phyloP scores from a whole-genome alignment of 2,329 filamentous ascomycete species.

The Penicillium sp. region DNA sequence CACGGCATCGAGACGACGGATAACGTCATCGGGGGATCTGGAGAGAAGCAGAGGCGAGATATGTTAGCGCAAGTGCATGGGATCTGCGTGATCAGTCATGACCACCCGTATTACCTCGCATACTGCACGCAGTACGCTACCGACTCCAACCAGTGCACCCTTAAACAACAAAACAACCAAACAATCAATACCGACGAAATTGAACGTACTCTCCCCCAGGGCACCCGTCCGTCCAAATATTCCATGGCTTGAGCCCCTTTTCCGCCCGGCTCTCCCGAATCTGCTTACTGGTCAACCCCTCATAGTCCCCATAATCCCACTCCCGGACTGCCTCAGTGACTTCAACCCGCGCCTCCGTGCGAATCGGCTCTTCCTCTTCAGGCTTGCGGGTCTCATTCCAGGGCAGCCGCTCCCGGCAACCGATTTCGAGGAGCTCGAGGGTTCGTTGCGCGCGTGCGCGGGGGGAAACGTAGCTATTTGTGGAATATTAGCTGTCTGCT shows the following conservation, averaged over 20 bases:
- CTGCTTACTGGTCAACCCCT: constrained; percentile 70
- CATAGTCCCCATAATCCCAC: constrained; percentile 87
- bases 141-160: too few species aligned
- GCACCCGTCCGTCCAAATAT: constrained; percentile 89
- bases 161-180: neutral
- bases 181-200: neutral
- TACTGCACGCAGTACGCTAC: too few species aligned
- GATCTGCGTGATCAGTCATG: neutral
- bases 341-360: constrained; percentile 61
- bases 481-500: neutral
- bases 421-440: constrained; percentile 81
- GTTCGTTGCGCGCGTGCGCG: constrained; percentile 80
- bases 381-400: constrained; percentile 53
- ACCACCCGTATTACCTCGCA: too few species aligned
- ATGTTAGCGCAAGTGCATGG: neutral
- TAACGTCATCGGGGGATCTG: constrained; percentile 70
- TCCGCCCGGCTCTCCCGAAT: constrained; percentile 60
- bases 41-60: neutral
- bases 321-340: constrained; percentile 72
- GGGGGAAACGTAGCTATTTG: constrained; percentile 78
- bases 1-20: constrained; percentile 67
- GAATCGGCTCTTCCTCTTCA: constrained; percentile 39
- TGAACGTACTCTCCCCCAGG: constrained; percentile 71
- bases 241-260: constrained; percentile 64
- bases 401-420: constrained; percentile 65